These are phyloP conservation scores for Colletotrichum sp. DNA, from an alignment of 2,329 filamentous ascomycete genomes.

Conservation along the genomic window DNA sequence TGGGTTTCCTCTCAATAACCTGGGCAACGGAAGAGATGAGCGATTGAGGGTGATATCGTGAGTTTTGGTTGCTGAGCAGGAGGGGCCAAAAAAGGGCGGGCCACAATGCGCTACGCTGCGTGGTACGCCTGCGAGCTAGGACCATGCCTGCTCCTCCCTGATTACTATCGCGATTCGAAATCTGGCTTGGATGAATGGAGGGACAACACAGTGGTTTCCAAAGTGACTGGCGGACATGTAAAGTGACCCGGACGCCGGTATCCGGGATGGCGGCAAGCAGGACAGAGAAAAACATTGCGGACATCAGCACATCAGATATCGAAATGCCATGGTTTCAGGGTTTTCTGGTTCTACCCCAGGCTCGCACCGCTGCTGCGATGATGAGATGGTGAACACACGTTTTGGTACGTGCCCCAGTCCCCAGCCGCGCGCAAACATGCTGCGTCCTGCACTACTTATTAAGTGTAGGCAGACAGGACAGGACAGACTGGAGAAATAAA, in stretches of 20 bases:
- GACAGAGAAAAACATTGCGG: background rate
- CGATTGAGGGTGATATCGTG: background rate
- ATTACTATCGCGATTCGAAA: background rate
- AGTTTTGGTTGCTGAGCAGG: conserved; percentile 1
- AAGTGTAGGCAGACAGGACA: background rate
- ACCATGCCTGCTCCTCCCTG: background rate
- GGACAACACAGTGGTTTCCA: background rate
- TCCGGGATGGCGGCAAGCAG: background rate
- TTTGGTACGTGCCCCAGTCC: background rate
- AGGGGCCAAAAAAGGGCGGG: background rate
- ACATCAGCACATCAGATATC: background rate
- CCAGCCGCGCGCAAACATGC: background rate
- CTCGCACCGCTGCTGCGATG: background rate
- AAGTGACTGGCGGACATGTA: background rate
- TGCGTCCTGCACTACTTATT: background rate
- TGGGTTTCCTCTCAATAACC: background rate
- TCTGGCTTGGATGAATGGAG: background rate
- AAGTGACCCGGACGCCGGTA: background rate
- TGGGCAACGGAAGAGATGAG: background rate
- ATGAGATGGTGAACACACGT: conserved; percentile 6
- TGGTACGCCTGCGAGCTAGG: conserved; percentile 3
- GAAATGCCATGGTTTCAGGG: conserved; percentile 13
- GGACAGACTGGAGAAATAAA: background rate
- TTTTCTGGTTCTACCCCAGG: background rate
- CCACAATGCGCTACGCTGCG: background rate